These are phyloP conservation scores for Nakazawaea siamensis DNA, from an alignment of 805 yeast genomes.

Conservation along the genomic window DNA sequence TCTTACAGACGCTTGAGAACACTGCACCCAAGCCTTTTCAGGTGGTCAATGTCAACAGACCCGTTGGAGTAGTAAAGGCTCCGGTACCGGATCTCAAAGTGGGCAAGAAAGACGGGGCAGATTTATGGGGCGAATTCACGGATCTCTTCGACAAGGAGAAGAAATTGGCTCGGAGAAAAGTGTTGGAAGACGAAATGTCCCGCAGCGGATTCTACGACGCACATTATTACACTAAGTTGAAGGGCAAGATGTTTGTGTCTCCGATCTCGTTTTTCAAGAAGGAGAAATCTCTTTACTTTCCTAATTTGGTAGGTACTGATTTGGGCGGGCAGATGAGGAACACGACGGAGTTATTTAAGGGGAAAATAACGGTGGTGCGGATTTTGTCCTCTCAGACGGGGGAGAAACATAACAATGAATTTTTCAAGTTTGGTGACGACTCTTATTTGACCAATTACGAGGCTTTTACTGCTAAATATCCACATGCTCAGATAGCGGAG, in stretches of 20 bases:
- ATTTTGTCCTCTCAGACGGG: constrained; percentile 66
- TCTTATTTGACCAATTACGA: constrained; percentile 29
- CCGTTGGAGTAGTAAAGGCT: constrained; percentile 10
- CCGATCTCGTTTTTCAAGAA: constrained; percentile 73
- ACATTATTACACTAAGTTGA: constrained; percentile 58
- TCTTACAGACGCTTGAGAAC: constrained; percentile 10
- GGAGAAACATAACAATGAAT: constrained; percentile 53
- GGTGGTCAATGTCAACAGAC: constrained; percentile 11
- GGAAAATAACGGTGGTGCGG: constrained; percentile 56
- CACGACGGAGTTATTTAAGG: constrained; percentile 31
- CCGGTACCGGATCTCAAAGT: constrained; percentile 1
- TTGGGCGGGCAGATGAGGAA: constrained; percentile 19
- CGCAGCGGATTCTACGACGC: constrained; percentile 63
- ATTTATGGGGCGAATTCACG: constrained; percentile 17
- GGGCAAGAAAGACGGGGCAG: neutral
- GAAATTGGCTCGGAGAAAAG: constrained; percentile 37
- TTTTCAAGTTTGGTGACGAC: constrained; percentile 39
- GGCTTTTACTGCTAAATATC: constrained; percentile 31
- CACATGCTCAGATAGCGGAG: constrained; percentile 66
- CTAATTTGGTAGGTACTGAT: constrained; percentile 52
- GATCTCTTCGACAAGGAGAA: constrained; percentile 43
- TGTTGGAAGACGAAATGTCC: constrained; percentile 54
- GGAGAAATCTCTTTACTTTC: constrained; percentile 73
- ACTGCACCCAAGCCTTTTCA: constrained; percentile 11
- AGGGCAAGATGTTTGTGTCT: constrained; percentile 78